Percentiles rank a stretch among this genome's conserved stretches.
Evolutionary conservation across 2,329 filamentous ascomycete genomes (phyloP).

Genomic region (Epichloe glyceriae): DNA sequence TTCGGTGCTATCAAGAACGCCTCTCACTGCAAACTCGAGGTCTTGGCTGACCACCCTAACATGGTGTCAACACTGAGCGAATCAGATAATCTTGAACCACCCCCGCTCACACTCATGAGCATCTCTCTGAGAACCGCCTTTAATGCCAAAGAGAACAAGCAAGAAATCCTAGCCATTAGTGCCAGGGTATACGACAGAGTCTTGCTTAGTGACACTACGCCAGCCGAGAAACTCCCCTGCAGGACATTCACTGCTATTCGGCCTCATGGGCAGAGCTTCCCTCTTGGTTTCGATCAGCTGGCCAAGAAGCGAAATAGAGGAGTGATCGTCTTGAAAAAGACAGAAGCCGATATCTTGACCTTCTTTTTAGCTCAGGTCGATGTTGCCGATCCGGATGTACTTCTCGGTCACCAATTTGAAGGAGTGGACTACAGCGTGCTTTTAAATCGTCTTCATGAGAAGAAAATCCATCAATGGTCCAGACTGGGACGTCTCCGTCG

Average conservation of each 20-base stretch:
- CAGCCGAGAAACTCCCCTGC: slow-evolving; percentile 77
- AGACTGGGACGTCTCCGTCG: slow-evolving; percentile 78
- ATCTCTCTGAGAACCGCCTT: slow-evolving; percentile 76
- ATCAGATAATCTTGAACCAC: slow-evolving; percentile 67
- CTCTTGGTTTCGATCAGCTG: slow-evolving; percentile 73
- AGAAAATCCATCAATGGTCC: slow-evolving; percentile 90
- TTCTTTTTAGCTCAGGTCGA: slow-evolving; percentile 86
- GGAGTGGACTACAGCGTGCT: slow-evolving; percentile 92
- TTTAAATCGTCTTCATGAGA: slow-evolving; percentile 73
- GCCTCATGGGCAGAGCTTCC: slow-evolving; percentile 63
- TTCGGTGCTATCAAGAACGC: slow-evolving; percentile 79
- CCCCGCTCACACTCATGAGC: slow-evolving; percentile 92
- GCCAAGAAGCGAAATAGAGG: slow-evolving; percentile 60
- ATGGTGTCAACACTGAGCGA: slow-evolving; percentile 62
- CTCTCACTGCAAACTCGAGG: slow-evolving; percentile 93
- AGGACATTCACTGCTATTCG: slow-evolving; percentile 87
- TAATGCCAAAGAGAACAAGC: slow-evolving; percentile 87
- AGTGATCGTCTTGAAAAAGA: slow-evolving; percentile 67
- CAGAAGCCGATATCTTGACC: slow-evolving; percentile 71
- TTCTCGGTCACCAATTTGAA: slow-evolving; percentile 91
- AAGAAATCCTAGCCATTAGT: slow-evolving; percentile 86
- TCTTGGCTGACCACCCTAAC: slow-evolving; percentile 66
- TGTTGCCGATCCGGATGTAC: slow-evolving; percentile 79
- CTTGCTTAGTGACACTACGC: slow-evolving; percentile 72
- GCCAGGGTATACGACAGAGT: slow-evolving; percentile 88